Evolutionary conservation across 2,329 filamentous ascomycete species (phyloP).

Genomic region (Aspergillaceae sp.): DNA sequence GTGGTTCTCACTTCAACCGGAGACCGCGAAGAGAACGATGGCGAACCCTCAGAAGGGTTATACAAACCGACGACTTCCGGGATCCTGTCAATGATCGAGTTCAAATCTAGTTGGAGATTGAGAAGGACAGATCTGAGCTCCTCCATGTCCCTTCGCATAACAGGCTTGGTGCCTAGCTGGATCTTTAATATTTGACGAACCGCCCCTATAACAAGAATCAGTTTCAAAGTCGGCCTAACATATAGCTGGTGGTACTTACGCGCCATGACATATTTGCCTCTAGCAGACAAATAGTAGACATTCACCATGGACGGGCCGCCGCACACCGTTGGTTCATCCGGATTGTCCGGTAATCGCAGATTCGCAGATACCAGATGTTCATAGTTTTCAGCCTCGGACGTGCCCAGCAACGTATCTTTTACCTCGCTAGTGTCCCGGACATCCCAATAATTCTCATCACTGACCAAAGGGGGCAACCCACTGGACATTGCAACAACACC

Average conservation of each 20-base stretch:
- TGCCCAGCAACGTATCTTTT: slow-evolving; percentile 37
- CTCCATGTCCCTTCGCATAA: slow-evolving; percentile 38
- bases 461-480: slow-evolving; percentile 39
- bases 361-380: slow-evolving; percentile 25
- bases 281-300: slow-evolving; percentile 36
- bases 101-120: slow-evolving; percentile 34
- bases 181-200: slow-evolving; percentile 37
- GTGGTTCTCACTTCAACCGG: slow-evolving; percentile 16
- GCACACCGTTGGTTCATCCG: slow-evolving; percentile 35
- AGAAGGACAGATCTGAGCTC: slow-evolving; percentile 34
- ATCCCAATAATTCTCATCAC: slow-evolving; percentile 42
- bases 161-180: slow-evolving; percentile 36
- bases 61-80: slow-evolving; percentile 23
- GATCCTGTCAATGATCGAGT: slow-evolving; percentile 37
- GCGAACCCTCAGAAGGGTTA: slow-evolving; percentile 13
- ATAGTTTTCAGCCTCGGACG: slow-evolving; percentile 29
- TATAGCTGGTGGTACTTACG: slow-evolving; percentile 17
- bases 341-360: slow-evolving; percentile 29
- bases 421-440: slow-evolving; percentile 40
- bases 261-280: slow-evolving; percentile 39
- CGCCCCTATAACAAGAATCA: slow-evolving; percentile 21
- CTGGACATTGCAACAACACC: slow-evolving; percentile 43
- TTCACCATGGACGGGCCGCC: slow-evolving; percentile 35
- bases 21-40: slow-evolving; percentile 21
- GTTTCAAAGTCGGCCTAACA: background rate